Percentiles rank a stretch among this genome's conserved stretches.
phyloP scores from a whole-genome alignment of 73 alveolate species.

The Stentor coeruleus region DNA sequence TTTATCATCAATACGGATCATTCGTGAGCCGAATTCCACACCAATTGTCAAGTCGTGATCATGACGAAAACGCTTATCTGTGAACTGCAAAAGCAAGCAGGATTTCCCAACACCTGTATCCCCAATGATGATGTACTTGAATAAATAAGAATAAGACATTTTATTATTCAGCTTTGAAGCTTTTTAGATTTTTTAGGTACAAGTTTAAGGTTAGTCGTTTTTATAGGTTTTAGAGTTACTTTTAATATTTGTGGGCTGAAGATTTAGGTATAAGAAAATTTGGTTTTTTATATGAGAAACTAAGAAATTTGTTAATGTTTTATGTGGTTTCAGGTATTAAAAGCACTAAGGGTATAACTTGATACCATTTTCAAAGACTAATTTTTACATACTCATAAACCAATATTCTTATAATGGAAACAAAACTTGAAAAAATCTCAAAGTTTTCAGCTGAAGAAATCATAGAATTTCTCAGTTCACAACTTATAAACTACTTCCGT shows the following conservation, averaged over 20 bases:
- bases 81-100: constrained; percentile 72
- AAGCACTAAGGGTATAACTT: no score
- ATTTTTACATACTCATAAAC: no score
- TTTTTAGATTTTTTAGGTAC: no score
- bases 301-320: no score
- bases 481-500: no score
- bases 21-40: constrained; percentile 83
- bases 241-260: neutral
- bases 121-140: constrained; percentile 70
- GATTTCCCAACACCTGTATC: constrained; percentile 89
- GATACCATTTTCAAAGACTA: no score
- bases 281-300: neutral
- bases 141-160: constrained; percentile 43
- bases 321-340: no score
- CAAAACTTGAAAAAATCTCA: no score
- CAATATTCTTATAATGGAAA: no score
- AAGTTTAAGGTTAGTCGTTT: neutral
- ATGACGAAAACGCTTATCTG: constrained; percentile 63
- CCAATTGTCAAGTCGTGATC: constrained; percentile 91
- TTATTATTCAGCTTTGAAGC: no score
- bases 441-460: no score
- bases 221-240: neutral
- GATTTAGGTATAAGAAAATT: neutral
- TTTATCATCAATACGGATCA: constrained; percentile 60
- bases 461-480: no score